phyloP scores from a whole-genome alignment of 1,284 basidiomycete genomes.

The Lignosus rhinocerotis region DNA sequence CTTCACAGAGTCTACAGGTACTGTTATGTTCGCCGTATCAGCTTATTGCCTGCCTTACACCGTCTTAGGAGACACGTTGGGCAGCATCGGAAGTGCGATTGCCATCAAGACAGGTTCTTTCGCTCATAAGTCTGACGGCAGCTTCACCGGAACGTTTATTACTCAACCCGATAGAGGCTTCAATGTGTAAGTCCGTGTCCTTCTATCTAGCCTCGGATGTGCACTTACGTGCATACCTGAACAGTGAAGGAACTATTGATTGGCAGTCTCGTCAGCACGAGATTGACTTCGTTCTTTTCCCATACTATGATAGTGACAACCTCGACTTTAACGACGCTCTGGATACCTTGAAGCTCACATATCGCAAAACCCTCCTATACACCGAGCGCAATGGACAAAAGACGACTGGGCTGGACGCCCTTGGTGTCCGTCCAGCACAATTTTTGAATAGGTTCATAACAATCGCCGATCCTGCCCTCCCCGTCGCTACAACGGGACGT shows the following conservation, averaged over 20 bases:
- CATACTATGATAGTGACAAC: slow-evolving; percentile 50
- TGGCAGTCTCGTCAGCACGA: slow-evolving; percentile 60
- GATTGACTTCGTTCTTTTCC: slow-evolving; percentile 58
- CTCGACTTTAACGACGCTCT: slow-evolving; percentile 53
- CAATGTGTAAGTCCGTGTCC: slow-evolving; percentile 35
- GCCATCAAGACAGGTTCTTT: slow-evolving; percentile 35
- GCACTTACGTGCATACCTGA: background rate
- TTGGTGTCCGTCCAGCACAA: slow-evolving; percentile 44
- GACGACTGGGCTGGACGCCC: slow-evolving; percentile 66
- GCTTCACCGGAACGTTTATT: slow-evolving; percentile 44
- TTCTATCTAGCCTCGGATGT: background rate
- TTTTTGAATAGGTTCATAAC: slow-evolving; percentile 31
- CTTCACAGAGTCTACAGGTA: slow-evolving; percentile 38
- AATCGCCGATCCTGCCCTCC: slow-evolving; percentile 39
- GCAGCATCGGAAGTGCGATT: slow-evolving; percentile 41
- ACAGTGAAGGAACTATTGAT: slow-evolving; percentile 53
- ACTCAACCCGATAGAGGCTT: slow-evolving; percentile 51
- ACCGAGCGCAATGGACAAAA: slow-evolving; percentile 49
- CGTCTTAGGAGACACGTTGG: slow-evolving; percentile 35
- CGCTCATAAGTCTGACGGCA: slow-evolving; percentile 27
- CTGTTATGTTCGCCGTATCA: background rate
- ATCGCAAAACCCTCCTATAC: slow-evolving; percentile 55
- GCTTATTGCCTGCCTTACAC: background rate
- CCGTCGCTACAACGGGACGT: slow-evolving; percentile 46
- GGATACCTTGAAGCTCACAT: slow-evolving; percentile 54